Evolutionary conservation across 2,329 filamentous ascomycete genomes (phyloP).

Genomic region (Parasarocladium wereldwijsianum): DNA sequence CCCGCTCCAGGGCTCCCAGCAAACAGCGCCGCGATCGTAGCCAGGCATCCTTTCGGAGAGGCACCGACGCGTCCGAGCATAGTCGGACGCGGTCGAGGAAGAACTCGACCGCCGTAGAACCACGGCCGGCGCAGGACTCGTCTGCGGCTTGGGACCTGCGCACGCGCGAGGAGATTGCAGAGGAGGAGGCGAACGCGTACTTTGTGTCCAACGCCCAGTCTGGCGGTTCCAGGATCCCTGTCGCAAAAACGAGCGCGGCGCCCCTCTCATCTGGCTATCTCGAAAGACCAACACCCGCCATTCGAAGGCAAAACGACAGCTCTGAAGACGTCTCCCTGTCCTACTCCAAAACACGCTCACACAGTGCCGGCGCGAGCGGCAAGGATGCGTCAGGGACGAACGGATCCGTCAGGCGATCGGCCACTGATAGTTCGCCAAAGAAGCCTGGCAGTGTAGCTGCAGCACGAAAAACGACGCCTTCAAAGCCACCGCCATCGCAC

Average conservation of each 20-base stretch:
- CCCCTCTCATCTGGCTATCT: conserved; percentile 59
- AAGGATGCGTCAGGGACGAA: conserved; percentile 8
- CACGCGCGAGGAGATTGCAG: conserved; percentile 62
- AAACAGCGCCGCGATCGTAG: conserved; percentile 25
- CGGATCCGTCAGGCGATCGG: conserved; percentile 22
- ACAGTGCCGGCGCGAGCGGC: conserved; percentile 52
- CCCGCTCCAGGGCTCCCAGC: conserved; percentile 38
- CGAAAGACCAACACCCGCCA: conserved; percentile 57
- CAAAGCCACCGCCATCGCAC: conserved; percentile 19
- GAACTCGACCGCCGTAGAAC: conserved; percentile 26
- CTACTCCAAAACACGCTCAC: conserved; percentile 47
- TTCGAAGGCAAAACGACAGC: conserved; percentile 41
- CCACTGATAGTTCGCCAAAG: conserved; percentile 38
- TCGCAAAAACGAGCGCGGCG: conserved; percentile 64
- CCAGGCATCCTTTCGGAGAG: conserved; percentile 19
- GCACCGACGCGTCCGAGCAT: conserved; percentile 17
- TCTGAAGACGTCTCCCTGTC: conserved; percentile 44
- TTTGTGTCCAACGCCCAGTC: conserved; percentile 37
- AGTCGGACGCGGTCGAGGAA: conserved; percentile 22
- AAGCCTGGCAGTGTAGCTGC: conserved; percentile 23
- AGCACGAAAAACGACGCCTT: conserved; percentile 29
- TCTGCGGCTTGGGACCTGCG: conserved; percentile 55
- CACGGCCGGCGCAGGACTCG: conserved; percentile 19
- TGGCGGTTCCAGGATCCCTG: conserved; percentile 69
- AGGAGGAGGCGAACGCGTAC: conserved; percentile 37